Base-by-base conservation (phyloP, 257 asterid genomes). In the Solanum lycopersicoides region DNA sequence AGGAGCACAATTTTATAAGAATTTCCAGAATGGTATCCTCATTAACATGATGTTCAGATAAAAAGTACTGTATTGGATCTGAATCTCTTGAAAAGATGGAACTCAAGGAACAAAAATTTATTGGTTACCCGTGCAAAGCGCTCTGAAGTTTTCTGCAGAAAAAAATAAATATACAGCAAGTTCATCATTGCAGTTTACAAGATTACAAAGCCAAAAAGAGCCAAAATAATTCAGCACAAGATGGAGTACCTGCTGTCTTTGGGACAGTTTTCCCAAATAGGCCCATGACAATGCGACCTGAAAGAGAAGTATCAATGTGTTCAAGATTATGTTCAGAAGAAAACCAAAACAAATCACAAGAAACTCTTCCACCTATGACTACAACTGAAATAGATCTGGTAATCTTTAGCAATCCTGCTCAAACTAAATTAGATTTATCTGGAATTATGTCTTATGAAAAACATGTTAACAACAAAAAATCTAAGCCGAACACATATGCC, bases 81-180 rank as follows among this genome's bases (percentile, higher is more conserved):
- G 86, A 88, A 39, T 73, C 89, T 44, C 83, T 63, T 83, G 39
- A 53, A 74, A 86, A 45, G 5, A 83, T 44, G 65, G 5, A 79
- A 21, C 83, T 79, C 37, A 23, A 87, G 90, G 91, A 89, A 90
- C 87, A 91, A 87, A 89, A 88, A 95, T 90, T 92, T 91, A 92
- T 92, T 92, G 93, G 92, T 91, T 95, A 96, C 98, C 98, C 86
- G 98, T 96, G 97, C 99, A 96, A 87, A 96, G 99, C 88, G 98
- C 98, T 91, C 99, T 94, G 53, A 96, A 96, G 86, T 96, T 96
- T 91, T 95, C 98, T 96, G 98, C 98, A 59, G 71, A n/a, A 63
- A 83, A 2, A 79, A 68, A 39, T 21, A 88, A 28, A 69, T 63
- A 32, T 3, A 66, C 80, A 45, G 77, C 34, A 69, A 56, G n/a